A percentile compares a stretch with the other conserved stretches of the same genome.
Conservation (phyloP, 306 rosid genomes). For the Vigna angularis region DNA sequence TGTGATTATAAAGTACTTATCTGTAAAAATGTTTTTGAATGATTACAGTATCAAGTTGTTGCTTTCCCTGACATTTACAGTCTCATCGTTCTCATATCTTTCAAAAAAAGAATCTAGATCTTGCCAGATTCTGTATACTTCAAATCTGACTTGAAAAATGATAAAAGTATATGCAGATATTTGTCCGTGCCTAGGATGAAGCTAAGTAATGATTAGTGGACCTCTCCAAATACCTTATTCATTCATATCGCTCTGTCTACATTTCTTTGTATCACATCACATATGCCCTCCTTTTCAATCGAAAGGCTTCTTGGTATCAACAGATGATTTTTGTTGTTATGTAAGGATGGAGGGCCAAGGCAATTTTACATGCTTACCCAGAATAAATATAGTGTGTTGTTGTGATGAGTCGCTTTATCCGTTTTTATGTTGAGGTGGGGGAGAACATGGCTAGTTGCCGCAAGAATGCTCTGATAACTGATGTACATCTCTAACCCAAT, state of each 20-base stretch:
- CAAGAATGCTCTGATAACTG: background rate
- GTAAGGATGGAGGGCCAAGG: background rate
- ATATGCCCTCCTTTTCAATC: background rate
- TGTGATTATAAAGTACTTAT: slow-evolving; percentile 41
- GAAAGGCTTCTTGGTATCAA: background rate
- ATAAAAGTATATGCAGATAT: slow-evolving; percentile 26
- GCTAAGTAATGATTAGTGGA: background rate
- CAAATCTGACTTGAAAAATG: slow-evolving; percentile 31
- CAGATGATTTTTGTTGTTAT: background rate
- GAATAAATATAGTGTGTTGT: background rate
- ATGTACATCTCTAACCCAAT: background rate
- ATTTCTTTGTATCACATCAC: background rate
- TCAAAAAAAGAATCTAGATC: slow-evolving; percentile 12
- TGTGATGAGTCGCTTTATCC: background rate
- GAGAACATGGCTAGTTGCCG: background rate
- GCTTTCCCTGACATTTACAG: slow-evolving; percentile 28
- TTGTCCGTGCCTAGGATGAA: background rate
- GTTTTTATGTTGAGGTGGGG: background rate
- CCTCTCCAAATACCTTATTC: background rate
- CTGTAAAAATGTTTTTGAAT: slow-evolving; percentile 41
- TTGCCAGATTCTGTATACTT: slow-evolving; percentile 40
- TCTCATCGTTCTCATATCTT: background rate
- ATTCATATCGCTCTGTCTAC: background rate
- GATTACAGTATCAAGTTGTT: slow-evolving; percentile 18
- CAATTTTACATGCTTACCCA: background rate